phyloP scores from a whole-genome alignment of 345 rosid genomes.

The Acer campestre region DNA sequence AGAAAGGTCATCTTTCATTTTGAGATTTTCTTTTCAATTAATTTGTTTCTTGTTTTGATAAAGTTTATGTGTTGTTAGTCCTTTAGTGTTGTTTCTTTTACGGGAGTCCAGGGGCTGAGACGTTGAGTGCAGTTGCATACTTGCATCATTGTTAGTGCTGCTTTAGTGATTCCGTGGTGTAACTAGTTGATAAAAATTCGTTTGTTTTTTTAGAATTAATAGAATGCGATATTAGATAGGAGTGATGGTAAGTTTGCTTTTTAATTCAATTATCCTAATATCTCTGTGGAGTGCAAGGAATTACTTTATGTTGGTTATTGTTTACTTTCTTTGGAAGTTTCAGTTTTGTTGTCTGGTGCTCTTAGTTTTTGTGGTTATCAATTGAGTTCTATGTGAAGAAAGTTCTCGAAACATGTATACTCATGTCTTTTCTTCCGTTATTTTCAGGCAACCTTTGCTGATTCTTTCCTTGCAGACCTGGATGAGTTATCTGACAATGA shows the following conservation, averaged over 20 bases:
- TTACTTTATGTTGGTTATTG: not conserved
- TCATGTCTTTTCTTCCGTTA: constrained; percentile 1
- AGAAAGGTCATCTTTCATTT: not conserved
- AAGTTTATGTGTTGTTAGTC: not conserved
- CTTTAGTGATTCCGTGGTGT: not conserved
- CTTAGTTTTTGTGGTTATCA: not conserved
- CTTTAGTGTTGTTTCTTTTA: not conserved
- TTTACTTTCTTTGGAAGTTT: not conserved
- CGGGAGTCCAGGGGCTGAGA: not conserved
- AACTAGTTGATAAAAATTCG: not conserved
- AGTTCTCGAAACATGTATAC: not conserved
- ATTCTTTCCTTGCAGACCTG: constrained; percentile 92
- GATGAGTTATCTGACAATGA: constrained; percentile 97
- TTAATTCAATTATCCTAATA: not conserved
- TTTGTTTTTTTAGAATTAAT: not conserved
- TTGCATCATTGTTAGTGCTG: not conserved
- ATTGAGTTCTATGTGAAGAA: not conserved
- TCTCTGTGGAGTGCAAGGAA: not conserved
- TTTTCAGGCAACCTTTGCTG: constrained; percentile 82
- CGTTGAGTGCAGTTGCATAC: not conserved
- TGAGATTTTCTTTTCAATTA: not conserved
- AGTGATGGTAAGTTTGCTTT: not conserved
- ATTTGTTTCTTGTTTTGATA: not conserved
- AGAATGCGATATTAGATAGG: not conserved
- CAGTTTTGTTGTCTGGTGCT: not conserved